Evolutionary conservation across 83 land plant genomes (phyloP), one percentile per base, ranked within the genome.

Genomic region (Picea abies): DNA sequence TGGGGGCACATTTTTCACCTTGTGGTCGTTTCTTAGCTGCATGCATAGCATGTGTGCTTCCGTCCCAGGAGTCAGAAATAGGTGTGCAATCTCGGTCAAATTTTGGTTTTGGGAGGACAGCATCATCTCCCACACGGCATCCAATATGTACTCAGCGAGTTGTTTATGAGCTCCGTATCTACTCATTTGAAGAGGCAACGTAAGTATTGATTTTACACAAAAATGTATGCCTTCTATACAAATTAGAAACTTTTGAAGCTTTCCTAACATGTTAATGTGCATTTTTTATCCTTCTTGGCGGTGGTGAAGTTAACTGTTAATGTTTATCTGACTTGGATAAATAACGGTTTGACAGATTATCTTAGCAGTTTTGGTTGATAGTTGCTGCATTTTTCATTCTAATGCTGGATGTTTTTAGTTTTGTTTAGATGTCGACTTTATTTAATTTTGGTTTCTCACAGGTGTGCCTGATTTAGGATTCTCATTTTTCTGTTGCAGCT

Each of bases 1-100:
- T 96, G 99, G 99, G 99, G 47, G 95, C 99, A 60, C 97, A 96
- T 87, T 94, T 96, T 90, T 96, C 99, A 35, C 99, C 99, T 19
- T 96, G 99, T 87, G 99, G 99, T 25, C 90, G 96, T 77, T 96
- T 87, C 82, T 86, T 96, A 75, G 99, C 97, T 39, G 99, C 94
- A 20, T 96, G 99, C 89, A 96, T 96, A 75, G 99, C 99, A 49
- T 96, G 99, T 84, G 85, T 95, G 65, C 81, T 93, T 44, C 98
- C 97, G 20, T 85, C 89, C 25, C 47, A 82, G 79, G 99, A 95
- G 83, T 80, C 90, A 64, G 99, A 96, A 67, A 71, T 85, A 61
- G 93, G 89, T 44, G 60, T 82, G 29, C 93, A 85, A 41, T 84
- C 84, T 60, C 86, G 83, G 64, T 52, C 82, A 4, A 80, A 88